Evolutionary conservation across 441 rosid species (phyloP).

Genomic region (Aquilaria agallochum): DNA sequence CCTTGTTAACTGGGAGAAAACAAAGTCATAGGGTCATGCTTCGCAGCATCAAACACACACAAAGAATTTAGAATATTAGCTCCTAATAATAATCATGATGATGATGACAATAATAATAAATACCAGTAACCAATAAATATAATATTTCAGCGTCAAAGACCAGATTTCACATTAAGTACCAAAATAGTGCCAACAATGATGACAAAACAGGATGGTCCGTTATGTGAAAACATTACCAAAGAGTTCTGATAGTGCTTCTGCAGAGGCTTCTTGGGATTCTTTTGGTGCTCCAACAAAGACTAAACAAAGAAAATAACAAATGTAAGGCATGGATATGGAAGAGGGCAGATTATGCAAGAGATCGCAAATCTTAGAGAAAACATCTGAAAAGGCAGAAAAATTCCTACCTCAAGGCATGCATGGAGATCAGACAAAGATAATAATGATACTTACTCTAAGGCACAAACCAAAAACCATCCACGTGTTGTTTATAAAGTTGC

Average conservation of each 20-base stretch:
- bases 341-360: too few relatives aligned
- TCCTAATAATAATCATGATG: too few relatives aligned
- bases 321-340: not conserved
- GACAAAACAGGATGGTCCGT: not conserved
- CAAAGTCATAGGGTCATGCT: conserved; percentile 14
- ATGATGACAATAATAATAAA: not conserved
- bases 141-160: not conserved
- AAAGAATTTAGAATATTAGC: too few relatives aligned
- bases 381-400: too few relatives aligned
- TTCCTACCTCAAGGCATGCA: too few relatives aligned
- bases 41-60: too few relatives aligned
- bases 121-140: not conserved
- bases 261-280: conserved; percentile 76
- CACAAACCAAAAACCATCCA: conserved; percentile 92
- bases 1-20: conserved; percentile 62
- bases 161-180: conserved; percentile 2
- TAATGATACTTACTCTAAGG: conserved; percentile 61
- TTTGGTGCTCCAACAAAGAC: conserved; percentile 91
- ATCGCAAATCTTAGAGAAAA: too few relatives aligned
- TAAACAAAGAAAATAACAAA: conserved; percentile 24
- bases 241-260: conserved; percentile 89
- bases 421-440: conserved; percentile 13
- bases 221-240: conserved; percentile 47
- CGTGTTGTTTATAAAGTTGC: conserved; percentile 91
- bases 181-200: not conserved